Base-by-base conservation (phyloP, 225 moss, liverwort and hornwort species). In the Bryoerythrophyllum caledonicum region DNA sequence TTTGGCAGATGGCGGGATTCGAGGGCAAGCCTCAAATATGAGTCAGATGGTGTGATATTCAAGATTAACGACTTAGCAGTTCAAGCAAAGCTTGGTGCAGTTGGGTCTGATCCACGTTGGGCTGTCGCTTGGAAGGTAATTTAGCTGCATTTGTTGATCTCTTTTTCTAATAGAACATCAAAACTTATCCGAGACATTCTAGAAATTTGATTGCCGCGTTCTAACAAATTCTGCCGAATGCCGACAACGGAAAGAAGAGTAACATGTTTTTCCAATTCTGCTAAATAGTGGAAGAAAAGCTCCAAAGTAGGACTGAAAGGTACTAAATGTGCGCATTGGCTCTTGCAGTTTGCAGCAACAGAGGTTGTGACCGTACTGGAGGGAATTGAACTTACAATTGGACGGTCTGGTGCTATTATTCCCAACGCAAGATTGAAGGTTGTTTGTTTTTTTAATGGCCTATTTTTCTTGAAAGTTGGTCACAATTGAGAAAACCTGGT, bases 51-150 rank as follows among this genome's bases (percentile, higher is more conserved):
- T 72, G 86, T 96, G 77, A 79, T 96, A 23, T 83, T 96, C 71
- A 96, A 96, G 83, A 73, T 90, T 34, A 68, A 96, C 77, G 90
- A 93, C 71, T 75, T 87, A 69, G 80, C 68, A 79, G 65, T 82
- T 64, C 93, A 96, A 72, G 75, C 78, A 24, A 79, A 64, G 60
- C 93, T 96, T 79, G 95, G 95, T 74, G 86, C 78, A 65, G 76
- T 83, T 80, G 87, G 90, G 72, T 83, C 80, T 57, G 70, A 91
- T 83, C 95, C 93, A 77, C 93, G 95, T 56, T 95, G 95, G 95
- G 95, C 95, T 79, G 80, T 96, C 51, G 93, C 93, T 25, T 96
- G 95, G 95, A 96, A 96, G 84, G 95, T 96, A 54, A 63, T 59
- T 72, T 65, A 65, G 62, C 49, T 75, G 44, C 52, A 27, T 40